Evolutionary conservation across 2,329 filamentous ascomycete species (phyloP).

Genomic region (Colletotrichum aenigma): DNA sequence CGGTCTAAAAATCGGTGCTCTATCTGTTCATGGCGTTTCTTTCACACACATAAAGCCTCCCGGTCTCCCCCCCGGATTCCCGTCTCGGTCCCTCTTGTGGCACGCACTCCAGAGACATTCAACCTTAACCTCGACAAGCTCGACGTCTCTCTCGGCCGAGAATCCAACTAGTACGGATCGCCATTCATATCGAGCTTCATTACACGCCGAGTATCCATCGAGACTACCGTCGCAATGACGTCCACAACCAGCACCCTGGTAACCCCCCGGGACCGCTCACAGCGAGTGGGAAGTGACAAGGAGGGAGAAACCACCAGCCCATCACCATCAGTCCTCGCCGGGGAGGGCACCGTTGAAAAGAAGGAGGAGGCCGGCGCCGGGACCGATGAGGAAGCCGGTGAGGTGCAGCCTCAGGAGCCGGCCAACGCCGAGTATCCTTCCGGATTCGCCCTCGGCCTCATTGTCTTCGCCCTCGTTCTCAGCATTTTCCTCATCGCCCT

Average conservation of each 20-base stretch:
- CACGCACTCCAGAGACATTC: slow-evolving; percentile 4
- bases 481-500: slow-evolving; percentile 55
- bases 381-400: slow-evolving; percentile 15
- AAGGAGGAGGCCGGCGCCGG: slow-evolving; percentile 6
- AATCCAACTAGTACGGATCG: neutral
- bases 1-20: neutral
- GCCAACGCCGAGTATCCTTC: slow-evolving; percentile 41
- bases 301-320: slow-evolving; percentile 8
- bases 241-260: slow-evolving; percentile 14
- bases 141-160: neutral
- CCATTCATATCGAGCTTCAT: neutral
- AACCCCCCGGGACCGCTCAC: neutral
- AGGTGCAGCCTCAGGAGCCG: neutral
- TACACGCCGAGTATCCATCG: neutral
- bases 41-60: slow-evolving; percentile 6
- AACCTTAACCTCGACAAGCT: neutral
- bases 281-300: neutral
- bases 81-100: neutral
- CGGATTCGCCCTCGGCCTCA: slow-evolving; percentile 42
- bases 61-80: neutral
- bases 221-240: neutral
- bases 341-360: neutral
- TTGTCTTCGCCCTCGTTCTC: slow-evolving; percentile 50
- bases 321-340: slow-evolving; percentile 13
- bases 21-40: neutral